A percentile compares a stretch with the other conserved stretches of the same genome.
These are phyloP conservation scores for Cadophora sp. DNA, from an alignment of 2,329 filamentous ascomycete species.

Conservation along the genomic window DNA sequence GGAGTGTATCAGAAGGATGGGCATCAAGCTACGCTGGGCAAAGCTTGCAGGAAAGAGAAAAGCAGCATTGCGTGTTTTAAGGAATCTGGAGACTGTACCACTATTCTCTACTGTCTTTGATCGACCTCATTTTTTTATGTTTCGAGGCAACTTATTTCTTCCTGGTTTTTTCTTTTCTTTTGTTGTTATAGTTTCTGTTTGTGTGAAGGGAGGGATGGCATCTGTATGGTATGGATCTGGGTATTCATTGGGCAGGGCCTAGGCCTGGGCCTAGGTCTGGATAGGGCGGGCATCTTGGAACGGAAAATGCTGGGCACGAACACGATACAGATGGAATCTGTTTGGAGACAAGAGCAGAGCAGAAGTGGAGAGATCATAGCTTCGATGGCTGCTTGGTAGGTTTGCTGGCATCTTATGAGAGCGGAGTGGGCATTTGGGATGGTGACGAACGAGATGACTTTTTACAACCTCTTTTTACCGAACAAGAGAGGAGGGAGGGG, in stretches of 20 bases:
- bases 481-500: neutral
- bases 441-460: conserved; percentile 13
- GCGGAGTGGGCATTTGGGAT: neutral
- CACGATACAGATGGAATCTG: conserved; percentile 11
- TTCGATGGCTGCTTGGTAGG: neutral
- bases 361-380: neutral
- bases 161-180: neutral
- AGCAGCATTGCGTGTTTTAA: conserved; percentile 17
- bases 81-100: conserved; percentile 5
- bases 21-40: conserved; percentile 24
- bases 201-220: neutral
- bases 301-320: conserved; percentile 9
- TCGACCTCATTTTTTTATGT: neutral
- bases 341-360: neutral
- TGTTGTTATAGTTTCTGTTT: neutral
- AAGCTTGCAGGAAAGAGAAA: conserved; percentile 16
- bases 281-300: neutral
- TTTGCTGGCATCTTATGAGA: neutral
- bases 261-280: neutral
- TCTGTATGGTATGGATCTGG: conserved; percentile 16
- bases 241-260: conserved; percentile 13
- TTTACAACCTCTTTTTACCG: neutral
- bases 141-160: conserved; percentile 1
- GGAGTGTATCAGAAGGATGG: conserved; percentile 15
- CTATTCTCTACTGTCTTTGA: conserved; percentile 16